Evolutionary conservation across 1,284 basidiomycete genomes (phyloP).

Genomic region (Cutaneotrichosporon daszewskae): DNA sequence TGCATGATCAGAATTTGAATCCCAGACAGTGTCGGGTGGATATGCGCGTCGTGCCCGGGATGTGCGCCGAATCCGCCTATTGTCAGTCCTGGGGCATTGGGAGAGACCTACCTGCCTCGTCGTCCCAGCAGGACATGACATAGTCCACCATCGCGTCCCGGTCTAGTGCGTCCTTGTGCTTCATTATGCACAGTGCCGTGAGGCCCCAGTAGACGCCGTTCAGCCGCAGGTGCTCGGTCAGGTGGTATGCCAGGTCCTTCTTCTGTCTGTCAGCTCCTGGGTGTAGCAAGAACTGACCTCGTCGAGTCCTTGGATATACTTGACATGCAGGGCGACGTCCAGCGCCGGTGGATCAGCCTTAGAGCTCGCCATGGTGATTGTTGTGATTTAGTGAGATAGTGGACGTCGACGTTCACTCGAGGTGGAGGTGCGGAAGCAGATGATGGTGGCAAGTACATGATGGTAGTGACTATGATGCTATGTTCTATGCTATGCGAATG

Average conservation of each 20-base stretch:
- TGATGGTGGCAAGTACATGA: too few species aligned
- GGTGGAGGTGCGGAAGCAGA: too few species aligned
- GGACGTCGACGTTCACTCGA: too few species aligned
- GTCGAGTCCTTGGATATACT: conserved; percentile 68
- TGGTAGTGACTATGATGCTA: too few species aligned
- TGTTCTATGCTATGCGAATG: too few species aligned
- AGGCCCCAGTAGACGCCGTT: conserved; percentile 98
- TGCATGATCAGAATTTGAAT: conserved; percentile 88
- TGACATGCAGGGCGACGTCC: conserved; percentile 56
- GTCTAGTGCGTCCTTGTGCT: conserved; percentile 67
- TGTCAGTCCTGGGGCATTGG: neutral
- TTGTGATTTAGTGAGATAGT: too few species aligned
- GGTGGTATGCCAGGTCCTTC: conserved; percentile 82
- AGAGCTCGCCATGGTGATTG: too few species aligned
- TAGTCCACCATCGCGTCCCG: conserved; percentile 79
- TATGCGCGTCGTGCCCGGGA: conserved; percentile 86
- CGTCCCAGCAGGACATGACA: conserved; percentile 91
- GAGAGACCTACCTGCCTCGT: conserved; percentile 64
- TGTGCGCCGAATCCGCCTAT: conserved; percentile 88
- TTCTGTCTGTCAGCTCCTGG: conserved; percentile 52
- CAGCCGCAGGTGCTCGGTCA: conserved; percentile 87
- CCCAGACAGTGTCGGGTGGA: conserved; percentile 79
- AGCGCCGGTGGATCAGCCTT: too few species aligned
- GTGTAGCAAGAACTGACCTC: conserved; percentile 49
- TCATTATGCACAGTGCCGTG: conserved; percentile 77